phyloP scores from a whole-genome alignment of 768 basidiomycete species.

The Auriscalpium vulgare region DNA sequence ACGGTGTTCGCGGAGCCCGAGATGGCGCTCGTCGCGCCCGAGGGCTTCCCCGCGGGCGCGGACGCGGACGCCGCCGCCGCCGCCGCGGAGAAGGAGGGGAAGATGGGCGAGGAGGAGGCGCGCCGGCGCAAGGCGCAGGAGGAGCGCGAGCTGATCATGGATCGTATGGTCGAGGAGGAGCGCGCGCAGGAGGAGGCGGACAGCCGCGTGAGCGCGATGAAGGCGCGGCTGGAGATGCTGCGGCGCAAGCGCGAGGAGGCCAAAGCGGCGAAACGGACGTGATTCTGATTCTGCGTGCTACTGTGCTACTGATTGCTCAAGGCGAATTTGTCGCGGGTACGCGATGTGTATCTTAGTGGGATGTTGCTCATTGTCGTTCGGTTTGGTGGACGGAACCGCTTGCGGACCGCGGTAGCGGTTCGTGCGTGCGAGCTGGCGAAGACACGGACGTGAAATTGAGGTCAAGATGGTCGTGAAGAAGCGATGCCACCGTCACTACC shows the following conservation, averaged over 20 bases:
- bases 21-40: constrained; percentile 35
- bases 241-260: constrained; percentile 33
- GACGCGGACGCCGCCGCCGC: constrained; percentile 19
- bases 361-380: too few species aligned
- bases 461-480: neutral
- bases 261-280: constrained; percentile 11
- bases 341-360: too few species aligned
- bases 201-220: constrained; percentile 59
- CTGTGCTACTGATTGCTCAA: too few species aligned
- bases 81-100: constrained; percentile 19
- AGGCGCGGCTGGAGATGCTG: constrained; percentile 55
- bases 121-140: constrained; percentile 53
- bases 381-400: too few species aligned
- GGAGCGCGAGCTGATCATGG: constrained; percentile 79
- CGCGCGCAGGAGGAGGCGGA: constrained; percentile 85
- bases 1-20: constrained; percentile 67
- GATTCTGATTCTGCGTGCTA: neutral
- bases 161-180: constrained; percentile 77
- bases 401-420: too few species aligned
- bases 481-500: too few species aligned
- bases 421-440: constrained; percentile 6
- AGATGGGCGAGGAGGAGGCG: constrained; percentile 37
- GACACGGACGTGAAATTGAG: constrained; percentile 5
- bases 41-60: constrained; percentile 39
- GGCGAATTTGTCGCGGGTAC: too few species aligned